phyloP scores from a whole-genome alignment of 1,284 basidiomycete genomes.

The Rhodotorula sp. region DNA sequence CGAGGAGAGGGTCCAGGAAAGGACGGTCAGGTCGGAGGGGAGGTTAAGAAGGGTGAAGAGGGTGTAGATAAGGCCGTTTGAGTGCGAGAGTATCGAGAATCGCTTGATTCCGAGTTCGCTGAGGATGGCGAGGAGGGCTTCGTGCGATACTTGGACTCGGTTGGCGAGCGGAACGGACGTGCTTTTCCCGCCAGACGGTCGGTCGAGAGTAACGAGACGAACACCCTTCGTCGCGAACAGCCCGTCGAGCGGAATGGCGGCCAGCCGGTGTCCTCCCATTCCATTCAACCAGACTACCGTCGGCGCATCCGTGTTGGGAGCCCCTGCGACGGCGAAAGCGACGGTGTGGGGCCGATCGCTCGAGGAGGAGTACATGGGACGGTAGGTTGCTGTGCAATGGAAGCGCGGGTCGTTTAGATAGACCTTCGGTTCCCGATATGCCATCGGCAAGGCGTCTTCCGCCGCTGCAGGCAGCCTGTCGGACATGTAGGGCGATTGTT shows the following conservation, averaged over 20 bases:
- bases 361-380: background rate
- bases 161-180: conserved; percentile 1
- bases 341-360: background rate
- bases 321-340: conserved; percentile 15
- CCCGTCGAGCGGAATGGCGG: conserved; percentile 16
- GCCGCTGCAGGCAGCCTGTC: background rate
- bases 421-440: background rate
- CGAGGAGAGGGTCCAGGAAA: conserved; percentile 14
- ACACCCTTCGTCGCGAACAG: background rate
- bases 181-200: conserved; percentile 9
- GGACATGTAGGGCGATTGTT: no score
- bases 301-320: background rate
- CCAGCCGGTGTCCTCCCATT: conserved; percentile 21
- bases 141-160: background rate
- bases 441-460: background rate
- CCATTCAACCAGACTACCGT: conserved; percentile 32
- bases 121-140: conserved; percentile 20
- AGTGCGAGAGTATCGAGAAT: conserved; percentile 22
- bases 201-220: conserved; percentile 26
- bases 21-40: background rate
- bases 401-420: conserved; percentile 1
- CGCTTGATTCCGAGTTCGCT: background rate
- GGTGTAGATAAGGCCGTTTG: conserved; percentile 34
- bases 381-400: background rate
- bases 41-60: conserved; percentile 22